phyloP scores from a whole-genome alignment of 1,284 basidiomycete genomes.

The Pseudozyma pruni region DNA sequence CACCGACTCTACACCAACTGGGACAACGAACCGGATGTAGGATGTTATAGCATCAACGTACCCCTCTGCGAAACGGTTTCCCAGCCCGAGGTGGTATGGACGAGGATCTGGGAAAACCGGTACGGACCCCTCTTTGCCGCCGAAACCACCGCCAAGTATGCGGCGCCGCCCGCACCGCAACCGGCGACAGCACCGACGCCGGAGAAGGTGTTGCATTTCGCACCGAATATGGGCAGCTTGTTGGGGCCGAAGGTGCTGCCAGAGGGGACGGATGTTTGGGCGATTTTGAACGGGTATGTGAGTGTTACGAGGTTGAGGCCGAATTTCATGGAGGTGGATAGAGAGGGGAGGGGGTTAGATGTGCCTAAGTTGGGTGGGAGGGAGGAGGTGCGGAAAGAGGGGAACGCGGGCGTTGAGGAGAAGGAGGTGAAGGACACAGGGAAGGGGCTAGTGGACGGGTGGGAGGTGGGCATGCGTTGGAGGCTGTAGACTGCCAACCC shows the following conservation, averaged over 20 bases:
- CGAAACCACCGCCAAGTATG: conserved; percentile 19
- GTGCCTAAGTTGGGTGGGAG: conserved; percentile 5
- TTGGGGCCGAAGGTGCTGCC: conserved; percentile 46
- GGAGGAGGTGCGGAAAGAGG: neutral
- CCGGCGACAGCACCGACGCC: conserved; percentile 48
- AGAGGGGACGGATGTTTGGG: conserved; percentile 62
- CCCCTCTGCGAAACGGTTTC: conserved; percentile 60
- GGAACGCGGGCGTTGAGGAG: neutral
- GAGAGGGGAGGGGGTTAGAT: conserved; percentile 31
- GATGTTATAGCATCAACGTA: conserved; percentile 64
- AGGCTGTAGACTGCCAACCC: conserved; percentile 17
- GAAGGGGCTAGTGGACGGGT: conserved; percentile 20
- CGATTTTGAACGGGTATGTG: conserved; percentile 59
- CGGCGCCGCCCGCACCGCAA: conserved; percentile 23
- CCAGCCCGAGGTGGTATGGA: conserved; percentile 59
- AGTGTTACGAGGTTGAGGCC: conserved; percentile 57
- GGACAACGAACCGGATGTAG: conserved; percentile 49
- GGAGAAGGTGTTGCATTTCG: conserved; percentile 50
- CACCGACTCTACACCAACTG: conserved; percentile 55
- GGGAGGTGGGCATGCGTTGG: conserved; percentile 45
- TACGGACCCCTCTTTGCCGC: conserved; percentile 52
- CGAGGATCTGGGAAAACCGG: conserved; percentile 58
- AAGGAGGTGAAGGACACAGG: conserved; percentile 1
- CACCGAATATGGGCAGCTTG: conserved; percentile 58
- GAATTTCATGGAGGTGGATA: conserved; percentile 50